phyloP scores from a whole-genome alignment of 169 alveolate species.

The Miamiensis avidus region DNA sequence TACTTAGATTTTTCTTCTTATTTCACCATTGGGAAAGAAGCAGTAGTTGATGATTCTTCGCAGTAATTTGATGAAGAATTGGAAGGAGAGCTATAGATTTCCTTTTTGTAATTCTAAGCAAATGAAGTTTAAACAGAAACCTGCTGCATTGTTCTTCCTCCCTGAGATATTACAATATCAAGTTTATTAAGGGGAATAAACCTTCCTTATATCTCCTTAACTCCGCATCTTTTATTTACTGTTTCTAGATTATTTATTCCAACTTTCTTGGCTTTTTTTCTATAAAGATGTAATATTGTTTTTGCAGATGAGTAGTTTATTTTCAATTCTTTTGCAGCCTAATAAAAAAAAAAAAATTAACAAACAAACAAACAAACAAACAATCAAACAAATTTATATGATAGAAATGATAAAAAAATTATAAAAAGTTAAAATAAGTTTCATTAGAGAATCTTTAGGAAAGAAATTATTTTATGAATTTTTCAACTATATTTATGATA shows the following conservation, averaged over 20 bases:
- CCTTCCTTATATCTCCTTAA: constrained; percentile 1
- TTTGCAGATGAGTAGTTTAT: constrained; percentile 31
- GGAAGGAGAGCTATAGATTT: too few relatives aligned
- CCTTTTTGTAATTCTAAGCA: too few relatives aligned
- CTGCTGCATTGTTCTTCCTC: neutral
- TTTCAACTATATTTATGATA: neutral
- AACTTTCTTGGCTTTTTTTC: constrained; percentile 17
- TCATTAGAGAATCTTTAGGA: neutral
- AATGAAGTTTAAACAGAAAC: neutral
- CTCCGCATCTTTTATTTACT: constrained; percentile 18
- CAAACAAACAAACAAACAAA: too few relatives aligned
- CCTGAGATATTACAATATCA: neutral
- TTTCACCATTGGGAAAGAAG: too few relatives aligned
- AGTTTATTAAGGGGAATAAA: too few relatives aligned
- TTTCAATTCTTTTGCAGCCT: constrained; percentile 36
- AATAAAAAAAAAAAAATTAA: neutral
- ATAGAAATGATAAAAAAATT: neutral
- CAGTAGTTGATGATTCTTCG: too few relatives aligned
- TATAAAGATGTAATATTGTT: constrained; percentile 20
- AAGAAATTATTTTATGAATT: neutral
- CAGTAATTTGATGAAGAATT: too few relatives aligned
- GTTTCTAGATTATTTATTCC: constrained; percentile 6
- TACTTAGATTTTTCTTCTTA: too few relatives aligned
- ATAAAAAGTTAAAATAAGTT: neutral
- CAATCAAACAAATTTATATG: constrained; percentile 7